phyloP scores from a whole-genome alignment of 257 asterid genomes.

The Asclepias syriaca region DNA sequence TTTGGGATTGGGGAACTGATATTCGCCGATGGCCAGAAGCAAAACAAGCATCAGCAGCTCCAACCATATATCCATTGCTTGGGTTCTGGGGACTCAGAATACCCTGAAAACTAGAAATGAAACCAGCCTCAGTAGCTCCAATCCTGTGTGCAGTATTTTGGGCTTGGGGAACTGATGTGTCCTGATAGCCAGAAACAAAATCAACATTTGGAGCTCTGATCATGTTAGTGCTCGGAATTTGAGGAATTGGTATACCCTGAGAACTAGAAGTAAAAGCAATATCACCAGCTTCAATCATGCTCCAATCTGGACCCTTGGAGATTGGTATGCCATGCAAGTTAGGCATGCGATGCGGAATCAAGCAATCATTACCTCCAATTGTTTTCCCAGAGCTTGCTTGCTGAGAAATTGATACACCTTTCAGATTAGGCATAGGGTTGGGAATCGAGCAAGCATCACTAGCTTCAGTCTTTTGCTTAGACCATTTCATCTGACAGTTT shows the following conservation, averaged over 20 bases:
- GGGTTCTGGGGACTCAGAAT: too few relatives aligned
- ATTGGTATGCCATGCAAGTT: neutral
- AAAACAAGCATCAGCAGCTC: too few relatives aligned
- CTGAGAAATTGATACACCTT: neutral
- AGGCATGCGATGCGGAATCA: neutral
- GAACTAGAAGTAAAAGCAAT: neutral
- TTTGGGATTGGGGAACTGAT: too few relatives aligned
- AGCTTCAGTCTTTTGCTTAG: neutral
- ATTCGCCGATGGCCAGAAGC: too few relatives aligned
- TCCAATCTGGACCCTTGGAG: neutral
- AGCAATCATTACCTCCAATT: conserved; percentile 2
- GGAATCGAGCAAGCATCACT: neutral
- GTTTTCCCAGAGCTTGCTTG: neutral
- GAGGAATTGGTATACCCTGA: conserved; percentile 1
- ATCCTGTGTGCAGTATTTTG: neutral
- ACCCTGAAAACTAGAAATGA: neutral
- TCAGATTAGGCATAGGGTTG: neutral
- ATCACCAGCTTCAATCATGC: neutral
- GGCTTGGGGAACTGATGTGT: neutral
- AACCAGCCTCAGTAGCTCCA: neutral
- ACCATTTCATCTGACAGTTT: neutral
- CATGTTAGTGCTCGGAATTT: neutral
- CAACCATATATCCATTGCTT: too few relatives aligned
- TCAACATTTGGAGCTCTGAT: neutral
- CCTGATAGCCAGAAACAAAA: neutral